A percentile compares a stretch with the other conserved stretches of the same genome.
Conservation (phyloP, 768 basidiomycete species). For the Mycena rebaudengoi region DNA sequence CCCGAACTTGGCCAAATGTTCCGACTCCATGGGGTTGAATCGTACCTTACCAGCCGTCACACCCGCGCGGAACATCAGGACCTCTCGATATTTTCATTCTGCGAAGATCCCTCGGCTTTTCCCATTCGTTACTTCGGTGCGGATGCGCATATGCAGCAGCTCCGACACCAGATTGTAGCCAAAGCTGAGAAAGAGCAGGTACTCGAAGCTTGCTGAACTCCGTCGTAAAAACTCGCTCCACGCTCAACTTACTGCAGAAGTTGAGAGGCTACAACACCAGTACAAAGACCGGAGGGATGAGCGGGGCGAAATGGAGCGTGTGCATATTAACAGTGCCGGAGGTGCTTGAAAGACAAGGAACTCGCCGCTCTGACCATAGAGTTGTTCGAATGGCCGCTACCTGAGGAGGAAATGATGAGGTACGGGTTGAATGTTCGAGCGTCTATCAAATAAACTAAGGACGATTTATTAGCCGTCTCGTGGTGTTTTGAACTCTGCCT, state of each 20-base stretch:
- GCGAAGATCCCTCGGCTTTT: constrained; percentile 32
- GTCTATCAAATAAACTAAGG: too few species aligned
- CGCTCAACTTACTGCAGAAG: constrained; percentile 18
- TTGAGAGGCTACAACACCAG: not conserved
- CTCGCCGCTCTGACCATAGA: constrained; percentile 36
- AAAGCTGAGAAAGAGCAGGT: constrained; percentile 29
- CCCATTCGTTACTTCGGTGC: constrained; percentile 42
- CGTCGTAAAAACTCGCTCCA: constrained; percentile 27
- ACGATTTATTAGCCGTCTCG: constrained; percentile 35
- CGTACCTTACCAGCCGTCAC: constrained; percentile 43
- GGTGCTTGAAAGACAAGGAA: constrained; percentile 23
- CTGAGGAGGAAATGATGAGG: constrained; percentile 27
- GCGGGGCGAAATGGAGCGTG: too few species aligned
- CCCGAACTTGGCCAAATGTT: constrained; percentile 34
- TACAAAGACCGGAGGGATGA: too few species aligned
- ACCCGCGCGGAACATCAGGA: not conserved
- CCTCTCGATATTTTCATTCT: constrained; percentile 45
- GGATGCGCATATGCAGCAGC: constrained; percentile 28
- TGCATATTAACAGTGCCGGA: constrained; percentile 39
- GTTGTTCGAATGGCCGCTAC: constrained; percentile 59
- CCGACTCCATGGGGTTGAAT: constrained; percentile 35
- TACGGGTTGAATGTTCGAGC: too few species aligned
- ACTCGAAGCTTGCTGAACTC: constrained; percentile 38
- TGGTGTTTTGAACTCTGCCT: constrained; percentile 53
- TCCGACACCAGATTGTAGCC: constrained; percentile 38